Evolutionary conservation across 352 stramenopile species (phyloP).

Genomic region (Globisporangium megalacanthum): DNA sequence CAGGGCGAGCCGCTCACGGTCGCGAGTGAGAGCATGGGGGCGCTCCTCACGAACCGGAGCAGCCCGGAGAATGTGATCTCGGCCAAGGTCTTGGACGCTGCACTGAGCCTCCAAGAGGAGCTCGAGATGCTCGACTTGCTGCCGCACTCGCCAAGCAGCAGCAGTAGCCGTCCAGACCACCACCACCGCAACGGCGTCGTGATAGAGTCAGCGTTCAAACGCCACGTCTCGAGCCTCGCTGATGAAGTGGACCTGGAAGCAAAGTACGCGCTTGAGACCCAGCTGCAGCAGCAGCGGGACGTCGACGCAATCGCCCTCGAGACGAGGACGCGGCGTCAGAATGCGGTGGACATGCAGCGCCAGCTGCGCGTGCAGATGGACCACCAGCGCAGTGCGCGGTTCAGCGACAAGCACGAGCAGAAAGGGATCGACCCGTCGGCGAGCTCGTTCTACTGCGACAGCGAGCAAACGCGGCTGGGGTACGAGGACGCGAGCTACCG

Average conservation of each 20-base stretch:
- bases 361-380: slow-evolving; percentile 53
- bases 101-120: slow-evolving; percentile 44
- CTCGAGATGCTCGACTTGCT: slow-evolving; percentile 40
- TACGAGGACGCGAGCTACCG: slow-evolving; percentile 45
- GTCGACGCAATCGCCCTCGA: slow-evolving; percentile 47
- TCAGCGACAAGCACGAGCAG: slow-evolving; percentile 27
- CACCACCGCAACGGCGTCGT: slow-evolving; percentile 22
- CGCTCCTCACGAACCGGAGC: slow-evolving; percentile 36
- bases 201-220: slow-evolving; percentile 55
- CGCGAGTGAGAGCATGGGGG: slow-evolving; percentile 28
- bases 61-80: slow-evolving; percentile 51
- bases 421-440: slow-evolving; percentile 31
- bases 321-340: slow-evolving; percentile 34
- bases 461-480: slow-evolving; percentile 41
- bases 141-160: slow-evolving; percentile 26
- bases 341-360: slow-evolving; percentile 52
- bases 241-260: slow-evolving; percentile 51
- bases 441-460: slow-evolving; percentile 56
- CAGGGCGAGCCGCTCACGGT: slow-evolving; percentile 21
- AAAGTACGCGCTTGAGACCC: slow-evolving; percentile 47
- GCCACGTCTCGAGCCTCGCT: slow-evolving; percentile 44
- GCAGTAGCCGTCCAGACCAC: neutral
- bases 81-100: slow-evolving; percentile 9
- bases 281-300: slow-evolving; percentile 52
- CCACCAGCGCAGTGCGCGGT: slow-evolving; percentile 19